Evolutionary conservation across 2,329 filamentous ascomycete genomes (phyloP).

Genomic region (Venturia carpophila): DNA sequence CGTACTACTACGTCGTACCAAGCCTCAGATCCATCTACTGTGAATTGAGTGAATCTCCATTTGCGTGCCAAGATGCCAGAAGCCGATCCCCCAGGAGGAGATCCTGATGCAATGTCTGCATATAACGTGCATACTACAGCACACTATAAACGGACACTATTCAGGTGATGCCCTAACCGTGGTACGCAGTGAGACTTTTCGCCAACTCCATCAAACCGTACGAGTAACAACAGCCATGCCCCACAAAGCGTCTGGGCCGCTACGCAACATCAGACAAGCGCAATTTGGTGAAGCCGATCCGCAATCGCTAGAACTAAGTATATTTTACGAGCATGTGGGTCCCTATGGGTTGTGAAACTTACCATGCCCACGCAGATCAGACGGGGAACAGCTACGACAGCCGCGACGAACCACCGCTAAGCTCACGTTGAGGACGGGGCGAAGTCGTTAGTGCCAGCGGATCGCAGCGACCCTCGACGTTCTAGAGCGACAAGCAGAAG

Average conservation of each 20-base stretch:
- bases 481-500: neutral
- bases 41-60: neutral
- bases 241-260: neutral
- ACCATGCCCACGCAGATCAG: neutral
- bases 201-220: conserved; percentile 1
- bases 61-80: neutral
- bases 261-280: neutral
- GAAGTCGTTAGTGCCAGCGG: neutral
- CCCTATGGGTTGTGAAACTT: neutral
- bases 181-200: neutral
- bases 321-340: neutral
- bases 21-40: neutral
- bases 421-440: neutral
- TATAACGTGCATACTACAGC: neutral
- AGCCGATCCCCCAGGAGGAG: neutral
- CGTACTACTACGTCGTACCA: no score
- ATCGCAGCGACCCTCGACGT: neutral
- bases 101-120: neutral
- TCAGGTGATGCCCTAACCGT: neutral
- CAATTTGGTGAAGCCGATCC: neutral
- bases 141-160: neutral
- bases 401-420: neutral
- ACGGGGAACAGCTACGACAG: neutral
- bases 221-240: conserved; percentile 6
- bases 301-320: neutral